Percentiles rank a stretch among this genome's conserved stretches.
These are phyloP conservation scores for Aurifilum marmelostoma DNA, from an alignment of 2,329 filamentous ascomycete genomes.

Conservation along the genomic window DNA sequence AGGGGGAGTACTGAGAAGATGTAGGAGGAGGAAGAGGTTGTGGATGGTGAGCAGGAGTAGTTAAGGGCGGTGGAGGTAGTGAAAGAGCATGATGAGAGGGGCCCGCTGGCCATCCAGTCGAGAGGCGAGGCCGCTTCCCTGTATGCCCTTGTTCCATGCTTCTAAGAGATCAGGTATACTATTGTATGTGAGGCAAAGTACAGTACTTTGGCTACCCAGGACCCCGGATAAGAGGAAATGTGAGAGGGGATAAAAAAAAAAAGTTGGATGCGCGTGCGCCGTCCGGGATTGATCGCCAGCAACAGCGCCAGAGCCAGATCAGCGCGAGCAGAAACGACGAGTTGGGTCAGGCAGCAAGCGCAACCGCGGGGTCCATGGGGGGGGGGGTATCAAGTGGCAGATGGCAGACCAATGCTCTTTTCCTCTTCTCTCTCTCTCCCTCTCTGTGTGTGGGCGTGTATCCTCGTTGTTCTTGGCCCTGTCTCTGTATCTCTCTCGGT, in stretches of 20 bases:
- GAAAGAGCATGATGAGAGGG: slow-evolving; percentile 52
- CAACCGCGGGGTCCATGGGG: slow-evolving; percentile 37
- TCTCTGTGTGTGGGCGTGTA: neutral
- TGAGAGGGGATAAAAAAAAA: neutral
- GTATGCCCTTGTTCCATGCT: slow-evolving; percentile 66
- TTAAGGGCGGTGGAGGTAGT: slow-evolving; percentile 46
- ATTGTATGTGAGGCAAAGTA: slow-evolving; percentile 29
- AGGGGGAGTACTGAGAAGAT: slow-evolving; percentile 40
- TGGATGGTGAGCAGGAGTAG: slow-evolving; percentile 37
- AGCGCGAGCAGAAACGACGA: slow-evolving; percentile 32
- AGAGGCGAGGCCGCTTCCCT: slow-evolving; percentile 62
- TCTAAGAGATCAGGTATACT: slow-evolving; percentile 44
- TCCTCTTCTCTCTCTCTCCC: neutral
- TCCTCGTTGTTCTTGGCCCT: neutral
- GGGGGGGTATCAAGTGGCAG: slow-evolving; percentile 13
- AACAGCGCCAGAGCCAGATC: slow-evolving; percentile 27
- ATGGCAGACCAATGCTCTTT: neutral
- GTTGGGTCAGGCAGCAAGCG: slow-evolving; percentile 40
- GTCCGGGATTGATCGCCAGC: neutral
- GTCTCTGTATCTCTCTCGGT: neutral
- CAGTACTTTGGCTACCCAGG: slow-evolving; percentile 41
- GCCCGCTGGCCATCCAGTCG: slow-evolving; percentile 50
- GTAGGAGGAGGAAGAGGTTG: slow-evolving; percentile 41
- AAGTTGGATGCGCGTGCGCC: slow-evolving; percentile 17
- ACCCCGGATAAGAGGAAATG: slow-evolving; percentile 23